phyloP scores from a whole-genome alignment of 2,329 filamentous ascomycete genomes.

The Penicillium sp. region DNA sequence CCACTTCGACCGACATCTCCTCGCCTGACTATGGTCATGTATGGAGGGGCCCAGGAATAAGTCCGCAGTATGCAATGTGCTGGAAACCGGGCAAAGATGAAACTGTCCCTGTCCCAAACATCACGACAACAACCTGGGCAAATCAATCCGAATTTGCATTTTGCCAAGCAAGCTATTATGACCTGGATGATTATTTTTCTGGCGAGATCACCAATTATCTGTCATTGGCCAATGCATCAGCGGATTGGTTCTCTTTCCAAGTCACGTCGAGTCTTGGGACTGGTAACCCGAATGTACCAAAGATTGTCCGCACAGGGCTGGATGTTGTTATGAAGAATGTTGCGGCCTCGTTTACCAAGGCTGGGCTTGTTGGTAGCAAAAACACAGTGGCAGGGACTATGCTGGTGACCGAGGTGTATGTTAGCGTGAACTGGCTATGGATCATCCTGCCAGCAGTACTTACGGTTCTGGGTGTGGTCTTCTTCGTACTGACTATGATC shows the following conservation, averaged over 20 bases:
- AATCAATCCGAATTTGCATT: too few relatives aligned
- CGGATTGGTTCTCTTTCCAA: too few relatives aligned
- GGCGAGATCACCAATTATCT: too few relatives aligned
- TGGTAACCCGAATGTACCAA: not conserved
- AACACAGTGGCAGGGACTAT: not conserved
- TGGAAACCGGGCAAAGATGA: too few relatives aligned
- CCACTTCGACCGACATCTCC: not conserved
- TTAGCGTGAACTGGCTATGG: not conserved
- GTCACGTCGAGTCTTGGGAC: not conserved
- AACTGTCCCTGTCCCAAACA: too few relatives aligned
- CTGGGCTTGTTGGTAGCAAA: not conserved
- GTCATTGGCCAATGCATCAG: too few relatives aligned
- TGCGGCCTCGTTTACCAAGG: not conserved
- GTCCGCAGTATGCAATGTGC: too few relatives aligned
- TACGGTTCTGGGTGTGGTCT: not conserved
- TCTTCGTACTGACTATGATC: not conserved
- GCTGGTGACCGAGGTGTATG: not conserved
- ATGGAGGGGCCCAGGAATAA: not conserved
- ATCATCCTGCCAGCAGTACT: not conserved
- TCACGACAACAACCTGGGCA: too few relatives aligned
- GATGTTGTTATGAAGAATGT: not conserved
- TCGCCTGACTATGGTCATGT: not conserved
- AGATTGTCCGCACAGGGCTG: too few relatives aligned
- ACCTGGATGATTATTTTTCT: too few relatives aligned
- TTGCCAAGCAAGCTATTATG: too few relatives aligned